Base-by-base conservation (phyloP, 2,329 filamentous ascomycete genomes). In the Colletotrichum sojae region DNA sequence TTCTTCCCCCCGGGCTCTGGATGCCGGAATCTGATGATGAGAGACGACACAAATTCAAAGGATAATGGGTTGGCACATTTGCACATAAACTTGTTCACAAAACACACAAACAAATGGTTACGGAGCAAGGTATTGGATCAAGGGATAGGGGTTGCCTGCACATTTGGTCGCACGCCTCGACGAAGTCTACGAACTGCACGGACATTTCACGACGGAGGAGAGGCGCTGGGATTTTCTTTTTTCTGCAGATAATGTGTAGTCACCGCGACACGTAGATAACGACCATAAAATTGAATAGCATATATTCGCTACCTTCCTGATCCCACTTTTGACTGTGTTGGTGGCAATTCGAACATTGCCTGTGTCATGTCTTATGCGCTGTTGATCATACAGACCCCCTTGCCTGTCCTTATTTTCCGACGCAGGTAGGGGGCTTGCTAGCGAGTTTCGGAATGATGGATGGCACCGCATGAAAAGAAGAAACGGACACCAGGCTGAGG, bases 221-320 rank as follows among this genome's bases (percentile, higher is more conserved):
- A 36, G 10, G 31, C 31, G 22, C 22, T 25, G 31, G 31, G 31
- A 36, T 4, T 9, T 36, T 36, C 31, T 36, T 36, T 36, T 36
- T 36, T 36, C 31, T 40, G 61, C 61, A 63, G 57, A 49, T 58
- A 58, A 63, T 63, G 52, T 63, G 52, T 63, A 57, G 53, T 63
- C 40, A 43, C 12, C 40, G 16, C 31, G 40, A 43, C 61, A 57
- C 27, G n/a, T 58, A 43, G 27, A 63, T 63, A 63, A 43, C 60
- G 43, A 56, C n/a, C 22, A 25, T 12, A 22, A 22, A 36, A 45
- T 43, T 53, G 53, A 31, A 22, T 43, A 43, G 13, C 31, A 36
- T 12, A 31, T 12, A 27, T 40, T 1, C 15, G 16, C 53, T 54
- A 22, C 13, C 10, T 49, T 12, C 2, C n/a, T 36, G 31, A 36